phyloP scores from a whole-genome alignment of 345 rosid species.

The Limnanthes douglasii region DNA sequence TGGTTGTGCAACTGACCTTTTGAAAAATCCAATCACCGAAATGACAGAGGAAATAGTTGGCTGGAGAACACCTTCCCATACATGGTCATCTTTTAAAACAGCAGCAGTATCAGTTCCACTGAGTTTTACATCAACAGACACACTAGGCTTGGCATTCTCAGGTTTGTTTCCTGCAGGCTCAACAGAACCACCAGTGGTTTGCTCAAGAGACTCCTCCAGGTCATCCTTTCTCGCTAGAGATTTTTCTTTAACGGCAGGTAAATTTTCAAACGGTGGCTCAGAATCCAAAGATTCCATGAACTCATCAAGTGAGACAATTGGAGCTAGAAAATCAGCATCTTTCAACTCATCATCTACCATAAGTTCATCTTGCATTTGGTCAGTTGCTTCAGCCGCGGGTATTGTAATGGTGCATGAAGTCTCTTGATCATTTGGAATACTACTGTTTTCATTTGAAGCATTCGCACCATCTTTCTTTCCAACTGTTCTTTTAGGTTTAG shows the following conservation, averaged over 20 bases:
- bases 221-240: conserved; percentile 24
- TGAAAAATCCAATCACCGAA: conserved; percentile 46
- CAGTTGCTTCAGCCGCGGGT: conserved; percentile 38
- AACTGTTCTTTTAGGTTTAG: conserved; percentile 14
- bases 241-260: conserved; percentile 21
- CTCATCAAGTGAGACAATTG: conserved; percentile 79
- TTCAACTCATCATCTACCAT: conserved; percentile 83
- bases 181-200: conserved; percentile 9
- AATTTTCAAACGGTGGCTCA: conserved; percentile 74
- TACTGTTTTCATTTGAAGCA: conserved; percentile 17
- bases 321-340: conserved; percentile 71
- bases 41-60: conserved; percentile 30
- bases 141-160: conserved; percentile 10
- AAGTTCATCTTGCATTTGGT: conserved; percentile 30
- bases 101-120: conserved; percentile 13
- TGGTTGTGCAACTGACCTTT: conserved; percentile 70
- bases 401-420: conserved; percentile 28
- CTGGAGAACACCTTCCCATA: conserved; percentile 82
- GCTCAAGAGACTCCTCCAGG: conserved; percentile 22
- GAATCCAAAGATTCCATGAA: conserved; percentile 86
- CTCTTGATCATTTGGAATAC: conserved; percentile 13
- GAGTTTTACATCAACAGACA: conserved; percentile 1
- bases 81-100: conserved; percentile 19
- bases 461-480: conserved; percentile 18
- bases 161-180: conserved; percentile 16